A percentile compares a stretch with the other conserved stretches of the same genome.
Evolutionary conservation across 2,329 filamentous ascomycete genomes (phyloP).

Genomic region (Xylariaceae sp.): DNA sequence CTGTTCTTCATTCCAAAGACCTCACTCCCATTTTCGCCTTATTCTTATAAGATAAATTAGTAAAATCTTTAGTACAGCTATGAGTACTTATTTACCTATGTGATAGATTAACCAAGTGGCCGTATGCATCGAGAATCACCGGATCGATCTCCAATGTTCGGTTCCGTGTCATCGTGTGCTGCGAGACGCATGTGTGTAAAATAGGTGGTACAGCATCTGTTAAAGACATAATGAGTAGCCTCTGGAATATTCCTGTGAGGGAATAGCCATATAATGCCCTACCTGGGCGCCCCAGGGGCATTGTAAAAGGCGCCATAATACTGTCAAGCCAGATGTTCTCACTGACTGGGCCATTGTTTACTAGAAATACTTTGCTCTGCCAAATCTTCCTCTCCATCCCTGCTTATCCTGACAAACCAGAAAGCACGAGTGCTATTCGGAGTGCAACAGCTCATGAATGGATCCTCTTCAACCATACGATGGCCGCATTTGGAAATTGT

Average conservation of each 20-base stretch:
- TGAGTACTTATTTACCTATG: no score
- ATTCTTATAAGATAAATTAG: conserved; percentile 1
- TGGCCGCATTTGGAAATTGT: conserved; percentile 16
- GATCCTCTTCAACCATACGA: conserved; percentile 13
- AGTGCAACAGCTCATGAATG: conserved; percentile 24
- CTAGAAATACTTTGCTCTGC: conserved; percentile 25
- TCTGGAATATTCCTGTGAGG: not conserved
- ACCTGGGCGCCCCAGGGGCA: conserved; percentile 7
- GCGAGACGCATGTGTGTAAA: conserved; percentile 12
- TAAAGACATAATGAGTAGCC: conserved; percentile 12
- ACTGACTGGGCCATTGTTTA: conserved; percentile 15
- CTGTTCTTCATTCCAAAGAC: not conserved
- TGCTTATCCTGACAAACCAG: conserved; percentile 1
- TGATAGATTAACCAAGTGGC: conserved; percentile 4
- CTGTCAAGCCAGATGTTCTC: not conserved
- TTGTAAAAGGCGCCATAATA: conserved; percentile 8
- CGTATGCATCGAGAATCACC: conserved; percentile 15
- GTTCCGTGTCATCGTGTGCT: conserved; percentile 14
- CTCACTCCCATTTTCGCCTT: not conserved
- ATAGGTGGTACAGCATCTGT: conserved; percentile 21
- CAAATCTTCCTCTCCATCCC: conserved; percentile 1
- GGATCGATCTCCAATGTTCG: conserved; percentile 21
- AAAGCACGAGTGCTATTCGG: conserved; percentile 13
- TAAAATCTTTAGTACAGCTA: no score
- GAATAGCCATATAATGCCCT: conserved; percentile 17